phyloP scores from a whole-genome alignment of 2,329 filamentous ascomycete genomes.

The Fusarium pseudoanthophilum region DNA sequence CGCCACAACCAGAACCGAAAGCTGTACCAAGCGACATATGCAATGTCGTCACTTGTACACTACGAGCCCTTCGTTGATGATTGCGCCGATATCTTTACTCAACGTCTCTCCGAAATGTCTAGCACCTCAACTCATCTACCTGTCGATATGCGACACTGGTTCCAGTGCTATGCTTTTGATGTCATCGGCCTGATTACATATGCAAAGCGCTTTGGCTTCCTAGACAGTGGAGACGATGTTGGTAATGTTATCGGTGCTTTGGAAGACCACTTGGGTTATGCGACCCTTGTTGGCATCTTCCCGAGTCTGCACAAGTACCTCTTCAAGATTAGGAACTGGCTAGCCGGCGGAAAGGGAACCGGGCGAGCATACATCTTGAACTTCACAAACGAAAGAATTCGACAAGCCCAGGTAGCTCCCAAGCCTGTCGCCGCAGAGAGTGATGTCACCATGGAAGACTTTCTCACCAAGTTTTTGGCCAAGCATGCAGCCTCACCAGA shows the following conservation, averaged over 20 bases:
- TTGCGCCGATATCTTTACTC: constrained; percentile 15
- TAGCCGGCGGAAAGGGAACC: constrained; percentile 1
- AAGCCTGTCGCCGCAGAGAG: not conserved
- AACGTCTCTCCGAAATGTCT: constrained; percentile 7
- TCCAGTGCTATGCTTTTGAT: constrained; percentile 32
- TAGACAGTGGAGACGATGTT: constrained; percentile 20
- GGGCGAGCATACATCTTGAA: constrained; percentile 18
- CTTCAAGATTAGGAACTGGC: constrained; percentile 10
- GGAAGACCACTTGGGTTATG: constrained; percentile 14
- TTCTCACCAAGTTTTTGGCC: constrained; percentile 38
- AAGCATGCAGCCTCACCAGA: constrained; percentile 28
- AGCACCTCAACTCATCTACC: fast-evolving
- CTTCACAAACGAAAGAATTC: constrained; percentile 20
- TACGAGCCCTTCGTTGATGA: constrained; percentile 26
- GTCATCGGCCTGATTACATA: constrained; percentile 32
- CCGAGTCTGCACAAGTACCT: not conserved
- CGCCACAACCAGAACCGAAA: constrained; percentile 9
- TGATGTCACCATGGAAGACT: constrained; percentile 25
- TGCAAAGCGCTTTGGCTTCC: constrained; percentile 21
- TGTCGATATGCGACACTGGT: constrained; percentile 26
- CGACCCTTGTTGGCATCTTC: constrained; percentile 3
- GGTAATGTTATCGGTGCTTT: constrained; percentile 16
- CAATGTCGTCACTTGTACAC: constrained; percentile 26
- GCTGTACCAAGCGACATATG: constrained; percentile 25
- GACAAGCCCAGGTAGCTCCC: not conserved